Conservation (phyloP, 495 filamentous ascomycete genomes). For the Elasticomyces elasticus region DNA sequence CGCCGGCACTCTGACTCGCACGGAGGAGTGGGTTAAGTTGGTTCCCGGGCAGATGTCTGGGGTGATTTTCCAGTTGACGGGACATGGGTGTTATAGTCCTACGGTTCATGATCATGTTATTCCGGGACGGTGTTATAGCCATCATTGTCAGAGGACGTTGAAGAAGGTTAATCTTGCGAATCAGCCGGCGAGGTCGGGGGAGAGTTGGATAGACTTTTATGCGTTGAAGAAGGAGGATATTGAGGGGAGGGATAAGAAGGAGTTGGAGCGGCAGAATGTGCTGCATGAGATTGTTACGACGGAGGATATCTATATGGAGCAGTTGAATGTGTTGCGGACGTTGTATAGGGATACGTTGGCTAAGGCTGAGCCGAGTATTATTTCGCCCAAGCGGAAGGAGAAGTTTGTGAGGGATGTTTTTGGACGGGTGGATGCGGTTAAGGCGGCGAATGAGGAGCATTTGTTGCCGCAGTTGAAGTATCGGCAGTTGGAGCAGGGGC, state of each 20-base stretch:
- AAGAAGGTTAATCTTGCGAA: constrained; percentile 83
- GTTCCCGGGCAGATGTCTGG: constrained; percentile 64
- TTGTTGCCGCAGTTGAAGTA: constrained; percentile 95
- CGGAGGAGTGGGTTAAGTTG: constrained; percentile 98
- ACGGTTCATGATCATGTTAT: constrained; percentile 65
- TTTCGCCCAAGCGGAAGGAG: constrained; percentile 58
- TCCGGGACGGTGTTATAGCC: constrained; percentile 78
- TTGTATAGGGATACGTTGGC: constrained; percentile 79
- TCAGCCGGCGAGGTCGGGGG: constrained; percentile 53
- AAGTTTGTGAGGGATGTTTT: constrained; percentile 81
- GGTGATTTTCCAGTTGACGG: constrained; percentile 88
- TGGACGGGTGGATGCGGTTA: constrained; percentile 79
- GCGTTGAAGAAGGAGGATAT: constrained; percentile 67
- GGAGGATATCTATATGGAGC: constrained; percentile 82
- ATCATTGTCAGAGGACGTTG: constrained; percentile 86
- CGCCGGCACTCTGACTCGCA: constrained; percentile 67
- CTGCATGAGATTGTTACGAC: constrained; percentile 92
- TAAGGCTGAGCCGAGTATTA: constrained; percentile 66
- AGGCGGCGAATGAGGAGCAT: constrained; percentile 85
- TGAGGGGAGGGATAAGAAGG: constrained; percentile 64
- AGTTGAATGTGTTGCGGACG: constrained; percentile 69
- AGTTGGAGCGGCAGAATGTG: constrained; percentile 86
- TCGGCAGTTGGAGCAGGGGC: constrained; percentile 91
- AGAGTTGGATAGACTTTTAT: constrained; percentile 91
- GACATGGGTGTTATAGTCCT: constrained; percentile 81